Evolutionary conservation across 257 asterid species (phyloP).

Genomic region (Anisodus tanguticus): DNA sequence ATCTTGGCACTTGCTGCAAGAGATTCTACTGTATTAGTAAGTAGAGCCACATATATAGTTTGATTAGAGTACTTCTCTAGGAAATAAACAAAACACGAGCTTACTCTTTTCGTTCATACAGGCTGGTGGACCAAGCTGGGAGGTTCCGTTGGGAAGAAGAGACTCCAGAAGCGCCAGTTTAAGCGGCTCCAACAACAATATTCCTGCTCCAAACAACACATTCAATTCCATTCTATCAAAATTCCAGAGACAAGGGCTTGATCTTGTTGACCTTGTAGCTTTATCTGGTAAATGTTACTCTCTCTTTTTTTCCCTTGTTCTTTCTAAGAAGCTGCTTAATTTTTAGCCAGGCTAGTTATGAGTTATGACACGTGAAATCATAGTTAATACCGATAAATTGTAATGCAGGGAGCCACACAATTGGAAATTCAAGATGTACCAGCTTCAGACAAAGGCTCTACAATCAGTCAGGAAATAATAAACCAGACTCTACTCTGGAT

Average conservation of each 20-base stretch:
- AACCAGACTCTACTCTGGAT: constrained; percentile 61
- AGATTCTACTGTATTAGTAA: constrained; percentile 79
- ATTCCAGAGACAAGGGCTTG: constrained; percentile 70
- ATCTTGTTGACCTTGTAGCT: constrained; percentile 85
- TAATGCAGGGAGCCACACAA: constrained; percentile 82
- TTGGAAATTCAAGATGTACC: constrained; percentile 73
- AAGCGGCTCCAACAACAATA: constrained; percentile 85
- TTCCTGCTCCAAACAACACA: constrained; percentile 94
- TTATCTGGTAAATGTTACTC: constrained; percentile 60
- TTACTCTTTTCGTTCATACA: constrained; percentile 32
- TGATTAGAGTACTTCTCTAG: not conserved
- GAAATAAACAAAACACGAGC: not conserved
- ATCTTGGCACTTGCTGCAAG: constrained; percentile 82
- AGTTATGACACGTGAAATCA: not conserved
- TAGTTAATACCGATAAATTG: not conserved
- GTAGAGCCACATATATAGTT: constrained; percentile 23
- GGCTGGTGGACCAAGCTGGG: constrained; percentile 91
- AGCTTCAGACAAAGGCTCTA: constrained; percentile 90
- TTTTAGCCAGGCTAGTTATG: not conserved
- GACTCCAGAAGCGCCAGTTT: constrained; percentile 83
- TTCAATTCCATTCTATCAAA: constrained; percentile 83
- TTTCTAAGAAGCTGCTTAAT: too few relatives aligned
- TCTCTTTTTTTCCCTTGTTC: too few relatives aligned
- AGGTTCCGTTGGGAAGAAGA: constrained; percentile 84
- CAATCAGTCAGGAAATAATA: constrained; percentile 69